phyloP scores from a whole-genome alignment of 345 rosid genomes.

The Aquilaria yunnanensis region DNA sequence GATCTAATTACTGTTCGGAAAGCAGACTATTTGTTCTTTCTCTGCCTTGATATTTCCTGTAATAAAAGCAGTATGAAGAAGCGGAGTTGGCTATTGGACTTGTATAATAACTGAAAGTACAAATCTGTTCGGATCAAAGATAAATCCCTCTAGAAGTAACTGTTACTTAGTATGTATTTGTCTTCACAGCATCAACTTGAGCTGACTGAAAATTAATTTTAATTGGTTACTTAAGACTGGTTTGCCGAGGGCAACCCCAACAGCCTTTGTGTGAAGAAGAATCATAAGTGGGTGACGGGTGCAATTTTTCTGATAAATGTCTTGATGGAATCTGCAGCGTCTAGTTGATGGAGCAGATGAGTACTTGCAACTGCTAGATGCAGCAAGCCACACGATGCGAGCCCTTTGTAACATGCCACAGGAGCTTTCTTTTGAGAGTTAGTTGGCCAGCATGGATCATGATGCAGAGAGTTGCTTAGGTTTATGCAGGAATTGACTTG shows the following conservation, averaged over 20 bases:
- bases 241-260: too few species aligned
- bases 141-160: too few species aligned
- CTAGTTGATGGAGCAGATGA: slow-evolving; percentile 95
- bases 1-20: too few species aligned
- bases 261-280: too few species aligned
- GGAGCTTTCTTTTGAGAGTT: slow-evolving; percentile 44
- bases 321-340: slow-evolving; percentile 41
- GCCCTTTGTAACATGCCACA: slow-evolving; percentile 73
- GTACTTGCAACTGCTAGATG: slow-evolving; percentile 90
- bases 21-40: not conserved
- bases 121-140: too few species aligned
- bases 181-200: not conserved
- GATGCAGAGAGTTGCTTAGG: too few species aligned
- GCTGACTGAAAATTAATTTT: not conserved
- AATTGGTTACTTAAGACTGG: not conserved
- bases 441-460: slow-evolving; percentile 2
- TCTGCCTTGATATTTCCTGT: not conserved
- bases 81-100: not conserved
- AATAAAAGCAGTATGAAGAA: not conserved
- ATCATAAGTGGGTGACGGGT: not conserved
- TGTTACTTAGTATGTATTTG: too few species aligned
- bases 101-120: not conserved
- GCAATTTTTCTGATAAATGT: slow-evolving; percentile 1
- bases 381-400: slow-evolving; percentile 59
- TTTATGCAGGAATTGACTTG: too few species aligned